These are phyloP conservation scores for Chaetomium globosum DNA, from an alignment of 2,329 filamentous ascomycete species.

Conservation along the genomic window DNA sequence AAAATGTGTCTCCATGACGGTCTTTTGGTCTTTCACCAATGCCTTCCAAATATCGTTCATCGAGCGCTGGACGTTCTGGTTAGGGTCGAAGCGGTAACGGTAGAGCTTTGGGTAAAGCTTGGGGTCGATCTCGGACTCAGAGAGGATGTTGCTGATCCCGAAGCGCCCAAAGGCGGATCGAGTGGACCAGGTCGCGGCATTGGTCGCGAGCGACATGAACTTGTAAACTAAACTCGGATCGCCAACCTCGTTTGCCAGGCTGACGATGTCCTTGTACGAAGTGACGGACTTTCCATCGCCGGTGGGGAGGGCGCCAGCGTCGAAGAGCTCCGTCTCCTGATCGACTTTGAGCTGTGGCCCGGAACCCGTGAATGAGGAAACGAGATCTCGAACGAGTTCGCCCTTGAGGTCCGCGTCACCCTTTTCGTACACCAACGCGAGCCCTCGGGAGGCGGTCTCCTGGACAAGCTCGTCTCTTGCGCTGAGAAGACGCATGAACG, in stretches of 20 bases:
- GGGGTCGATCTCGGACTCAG: constrained; percentile 83
- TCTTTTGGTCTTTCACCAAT: constrained; percentile 82
- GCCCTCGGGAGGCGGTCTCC: constrained; percentile 87
- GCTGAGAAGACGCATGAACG: constrained; percentile 84
- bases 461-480: constrained; percentile 93
- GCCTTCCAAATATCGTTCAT: constrained; percentile 99
- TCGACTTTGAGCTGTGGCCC: constrained; percentile 78
- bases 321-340: constrained; percentile 89
- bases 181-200: constrained; percentile 97
- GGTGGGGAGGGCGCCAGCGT: constrained; percentile 85
- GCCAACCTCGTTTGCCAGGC: constrained; percentile 90
- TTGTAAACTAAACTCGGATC: constrained; percentile 96
- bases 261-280: constrained; percentile 97
- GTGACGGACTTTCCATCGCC: constrained; percentile 87
- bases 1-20: constrained; percentile 78
- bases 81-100: constrained; percentile 93
- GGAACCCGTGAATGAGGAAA: constrained; percentile 82
- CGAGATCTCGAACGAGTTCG: constrained; percentile 82
- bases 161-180: constrained; percentile 93
- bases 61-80: constrained; percentile 85
- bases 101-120: constrained; percentile 95
- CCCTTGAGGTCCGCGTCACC: constrained; percentile 80
- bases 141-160: constrained; percentile 87
- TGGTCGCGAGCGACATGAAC: constrained; percentile 96
- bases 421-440: constrained; percentile 92